Conservation (phyloP, 108 stramenopile genomes). For the Epithemia pelagica region DNA sequence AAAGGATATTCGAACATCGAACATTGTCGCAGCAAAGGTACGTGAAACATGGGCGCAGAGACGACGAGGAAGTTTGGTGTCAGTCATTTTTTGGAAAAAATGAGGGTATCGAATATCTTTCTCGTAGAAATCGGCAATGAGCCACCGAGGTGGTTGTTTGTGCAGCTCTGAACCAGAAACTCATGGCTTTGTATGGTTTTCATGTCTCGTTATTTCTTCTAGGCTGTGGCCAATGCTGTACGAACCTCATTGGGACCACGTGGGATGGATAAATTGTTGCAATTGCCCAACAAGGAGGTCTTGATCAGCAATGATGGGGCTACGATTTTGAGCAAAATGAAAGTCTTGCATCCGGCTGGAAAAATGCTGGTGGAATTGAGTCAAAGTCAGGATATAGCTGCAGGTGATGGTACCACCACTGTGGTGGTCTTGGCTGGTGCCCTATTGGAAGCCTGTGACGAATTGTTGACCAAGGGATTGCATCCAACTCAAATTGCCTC, state of each 20-base stretch:
- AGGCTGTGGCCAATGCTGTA: constrained; percentile 94
- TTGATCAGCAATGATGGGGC: constrained; percentile 99
- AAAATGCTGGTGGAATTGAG: constrained; percentile 98
- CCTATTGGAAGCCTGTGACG: constrained; percentile 84
- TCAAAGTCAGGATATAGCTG: constrained; percentile 98
- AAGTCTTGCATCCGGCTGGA: constrained; percentile 97
- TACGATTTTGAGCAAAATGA: constrained; percentile 95
- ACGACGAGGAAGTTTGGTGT: background rate
- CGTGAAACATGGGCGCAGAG: constrained; percentile 11
- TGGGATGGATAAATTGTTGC: constrained; percentile 99
- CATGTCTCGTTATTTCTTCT: too few species aligned
- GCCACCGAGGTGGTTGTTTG: too few species aligned
- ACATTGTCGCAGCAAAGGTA: constrained; percentile 97
- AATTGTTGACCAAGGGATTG: constrained; percentile 84
- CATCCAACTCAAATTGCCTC: constrained; percentile 95
- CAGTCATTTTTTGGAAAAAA: background rate
- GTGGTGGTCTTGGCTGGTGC: constrained; percentile 98
- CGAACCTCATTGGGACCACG: constrained; percentile 97
- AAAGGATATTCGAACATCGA: constrained; percentile 93
- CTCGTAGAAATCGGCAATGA: too few species aligned
- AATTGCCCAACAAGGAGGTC: constrained; percentile 90
- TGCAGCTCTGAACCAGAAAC: too few species aligned
- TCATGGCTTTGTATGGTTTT: too few species aligned
- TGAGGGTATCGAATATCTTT: too few species aligned
- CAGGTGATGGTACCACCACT: constrained; percentile 93